Evolutionary conservation across 2,329 filamentous ascomycete genomes (phyloP).

Genomic region (Pezicula radicicola): DNA sequence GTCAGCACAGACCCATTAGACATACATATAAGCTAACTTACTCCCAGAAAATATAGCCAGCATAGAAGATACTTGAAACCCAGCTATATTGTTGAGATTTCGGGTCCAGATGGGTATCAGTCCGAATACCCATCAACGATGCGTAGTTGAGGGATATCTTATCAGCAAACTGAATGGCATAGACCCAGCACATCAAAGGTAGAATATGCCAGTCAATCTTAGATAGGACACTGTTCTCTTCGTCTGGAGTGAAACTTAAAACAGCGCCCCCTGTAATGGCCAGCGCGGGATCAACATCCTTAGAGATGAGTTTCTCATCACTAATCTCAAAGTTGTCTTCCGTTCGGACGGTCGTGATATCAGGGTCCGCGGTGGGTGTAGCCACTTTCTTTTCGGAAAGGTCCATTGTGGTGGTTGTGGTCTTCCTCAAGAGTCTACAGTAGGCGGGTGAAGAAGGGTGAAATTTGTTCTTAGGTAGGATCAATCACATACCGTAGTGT

Average conservation of each 20-base stretch:
- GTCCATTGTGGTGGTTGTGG: too few species aligned
- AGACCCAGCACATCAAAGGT: not conserved
- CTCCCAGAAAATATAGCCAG: conserved; percentile 19
- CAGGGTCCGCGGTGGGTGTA: too few species aligned
- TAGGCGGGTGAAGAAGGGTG: too few species aligned
- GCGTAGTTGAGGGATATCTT: conserved; percentile 4
- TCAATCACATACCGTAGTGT: too few species aligned
- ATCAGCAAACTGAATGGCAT: not conserved
- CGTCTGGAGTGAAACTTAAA: not conserved
- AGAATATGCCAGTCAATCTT: conserved; percentile 1
- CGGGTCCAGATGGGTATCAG: not conserved
- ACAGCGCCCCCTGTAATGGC: too few species aligned
- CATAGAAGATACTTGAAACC: conserved; percentile 19
- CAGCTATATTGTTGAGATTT: conserved; percentile 16
- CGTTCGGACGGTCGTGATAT: too few species aligned
- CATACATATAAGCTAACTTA: conserved; percentile 1
- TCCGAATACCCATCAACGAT: conserved; percentile 2
- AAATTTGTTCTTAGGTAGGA: too few species aligned
- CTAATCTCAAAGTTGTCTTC: too few species aligned
- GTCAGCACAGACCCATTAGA: not conserved
- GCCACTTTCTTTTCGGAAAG: too few species aligned
- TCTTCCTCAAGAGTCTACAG: too few species aligned
- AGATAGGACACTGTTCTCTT: not conserved
- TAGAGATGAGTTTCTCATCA: too few species aligned
- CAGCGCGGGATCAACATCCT: too few species aligned